Evolutionary conservation across 2,329 filamentous ascomycete species (phyloP).

Genomic region (Kalaharituber pfeilii): DNA sequence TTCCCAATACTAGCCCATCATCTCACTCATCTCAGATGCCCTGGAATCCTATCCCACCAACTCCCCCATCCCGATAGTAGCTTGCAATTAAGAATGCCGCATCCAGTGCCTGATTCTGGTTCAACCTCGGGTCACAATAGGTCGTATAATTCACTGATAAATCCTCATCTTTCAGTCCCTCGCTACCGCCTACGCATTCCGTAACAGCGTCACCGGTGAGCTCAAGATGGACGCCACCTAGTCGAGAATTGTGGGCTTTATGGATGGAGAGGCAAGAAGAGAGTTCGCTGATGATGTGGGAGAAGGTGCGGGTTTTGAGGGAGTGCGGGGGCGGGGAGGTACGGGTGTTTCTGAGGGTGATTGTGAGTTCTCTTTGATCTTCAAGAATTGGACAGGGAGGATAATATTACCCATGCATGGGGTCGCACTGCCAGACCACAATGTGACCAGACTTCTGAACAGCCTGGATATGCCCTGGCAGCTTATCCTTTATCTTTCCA

Average conservation of each 20-base stretch:
- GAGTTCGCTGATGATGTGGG: slow-evolving; percentile 75
- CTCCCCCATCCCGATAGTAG: slow-evolving; percentile 41
- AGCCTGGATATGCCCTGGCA: slow-evolving; percentile 73
- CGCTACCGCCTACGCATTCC: slow-evolving; percentile 82
- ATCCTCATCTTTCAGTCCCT: slow-evolving; percentile 73
- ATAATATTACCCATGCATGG: slow-evolving; percentile 84
- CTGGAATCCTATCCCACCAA: neutral
- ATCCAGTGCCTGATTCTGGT: slow-evolving; percentile 95
- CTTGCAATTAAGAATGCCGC: slow-evolving; percentile 84
- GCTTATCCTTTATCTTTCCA: slow-evolving; percentile 51
- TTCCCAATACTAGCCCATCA: no score
- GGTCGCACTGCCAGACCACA: slow-evolving; percentile 57
- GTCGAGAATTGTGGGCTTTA: slow-evolving; percentile 61
- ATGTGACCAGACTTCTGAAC: slow-evolving; percentile 60
- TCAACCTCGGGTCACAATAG: slow-evolving; percentile 86
- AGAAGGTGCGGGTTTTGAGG: slow-evolving; percentile 85
- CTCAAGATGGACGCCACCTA: slow-evolving; percentile 89
- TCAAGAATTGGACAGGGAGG: neutral
- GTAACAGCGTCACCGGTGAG: slow-evolving; percentile 92
- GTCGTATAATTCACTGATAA: slow-evolving; percentile 81
- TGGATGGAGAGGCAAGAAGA: slow-evolving; percentile 71
- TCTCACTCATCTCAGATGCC: no score
- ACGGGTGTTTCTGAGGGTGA: slow-evolving; percentile 38
- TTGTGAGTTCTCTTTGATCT: slow-evolving; percentile 15
- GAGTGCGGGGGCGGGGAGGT: slow-evolving; percentile 46